Evolutionary conservation across 73 alveolate genomes (phyloP).

Genomic region (Symbiodinium pilosum): DNA sequence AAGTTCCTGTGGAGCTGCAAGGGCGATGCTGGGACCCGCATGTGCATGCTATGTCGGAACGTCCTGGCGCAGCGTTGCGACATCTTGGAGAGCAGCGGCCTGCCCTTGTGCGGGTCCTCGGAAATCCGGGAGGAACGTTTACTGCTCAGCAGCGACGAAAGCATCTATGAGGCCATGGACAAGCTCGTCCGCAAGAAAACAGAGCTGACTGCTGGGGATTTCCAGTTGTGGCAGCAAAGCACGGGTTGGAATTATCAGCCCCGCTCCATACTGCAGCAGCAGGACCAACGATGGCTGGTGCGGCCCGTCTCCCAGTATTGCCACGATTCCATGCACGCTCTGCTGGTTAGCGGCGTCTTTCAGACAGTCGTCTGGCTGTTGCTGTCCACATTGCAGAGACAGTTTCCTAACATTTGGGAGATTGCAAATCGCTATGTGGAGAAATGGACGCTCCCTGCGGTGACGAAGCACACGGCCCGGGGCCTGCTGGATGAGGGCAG

Average conservation of each 20-base stretch:
- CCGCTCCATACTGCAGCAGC: neutral
- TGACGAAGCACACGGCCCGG: neutral
- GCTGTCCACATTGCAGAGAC: neutral
- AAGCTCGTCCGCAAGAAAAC: neutral
- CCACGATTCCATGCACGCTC: neutral
- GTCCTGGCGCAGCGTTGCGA: neutral
- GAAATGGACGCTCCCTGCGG: neutral
- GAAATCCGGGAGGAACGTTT: neutral
- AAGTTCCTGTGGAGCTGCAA: neutral
- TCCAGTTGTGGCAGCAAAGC: too few relatives aligned
- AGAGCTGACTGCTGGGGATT: neutral
- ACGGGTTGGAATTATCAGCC: neutral
- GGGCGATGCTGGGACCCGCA: neutral
- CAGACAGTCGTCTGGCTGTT: neutral
- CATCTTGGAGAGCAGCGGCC: neutral
- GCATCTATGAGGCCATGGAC: neutral
- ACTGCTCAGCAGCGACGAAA: neutral
- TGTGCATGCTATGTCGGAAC: neutral
- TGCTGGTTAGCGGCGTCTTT: neutral
- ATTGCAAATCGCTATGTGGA: neutral
- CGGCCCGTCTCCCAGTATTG: neutral
- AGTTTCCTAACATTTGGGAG: neutral
- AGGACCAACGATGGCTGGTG: neutral
- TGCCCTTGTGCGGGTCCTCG: neutral
- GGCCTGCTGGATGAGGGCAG: neutral